phyloP scores from a whole-genome alignment of 371 early-diverging fungal genomes.

The Saksenaea vasiformis region DNA sequence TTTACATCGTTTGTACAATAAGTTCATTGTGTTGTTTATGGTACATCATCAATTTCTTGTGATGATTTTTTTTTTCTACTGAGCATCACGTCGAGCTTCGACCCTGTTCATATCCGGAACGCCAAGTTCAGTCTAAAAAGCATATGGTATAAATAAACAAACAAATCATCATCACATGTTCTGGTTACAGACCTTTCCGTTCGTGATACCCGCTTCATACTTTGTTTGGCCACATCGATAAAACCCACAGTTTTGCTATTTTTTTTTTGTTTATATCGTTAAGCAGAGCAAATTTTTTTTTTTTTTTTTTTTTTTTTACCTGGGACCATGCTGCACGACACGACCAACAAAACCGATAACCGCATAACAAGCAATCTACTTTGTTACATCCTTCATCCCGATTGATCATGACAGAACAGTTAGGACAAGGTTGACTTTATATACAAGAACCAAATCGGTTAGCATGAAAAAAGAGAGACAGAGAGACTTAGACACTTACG shows the following conservation, averaged over 20 bases:
- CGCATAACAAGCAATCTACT: constrained; percentile 76
- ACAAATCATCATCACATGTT: background rate
- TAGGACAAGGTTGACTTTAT: constrained; percentile 69
- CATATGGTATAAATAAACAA: background rate
- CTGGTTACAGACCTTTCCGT: background rate
- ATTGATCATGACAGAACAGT: constrained; percentile 72
- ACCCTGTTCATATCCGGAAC: constrained; percentile 45
- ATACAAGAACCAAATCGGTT: too few species aligned
- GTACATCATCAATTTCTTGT: background rate
- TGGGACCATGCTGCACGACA: constrained; percentile 49
- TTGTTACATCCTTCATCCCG: constrained; percentile 82
- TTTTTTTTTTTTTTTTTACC: constrained; percentile 14
- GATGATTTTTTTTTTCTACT: background rate
- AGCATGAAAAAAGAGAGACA: constrained; percentile 4
- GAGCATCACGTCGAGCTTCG: constrained; percentile 23
- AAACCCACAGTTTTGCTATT: constrained; percentile 42
- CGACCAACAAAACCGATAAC: constrained; percentile 73
- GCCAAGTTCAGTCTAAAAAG: constrained; percentile 38
- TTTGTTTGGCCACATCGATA: constrained; percentile 32
- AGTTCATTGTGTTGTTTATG: background rate
- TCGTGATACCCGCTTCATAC: constrained; percentile 5
- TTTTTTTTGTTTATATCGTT: background rate
- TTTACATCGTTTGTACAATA: background rate
- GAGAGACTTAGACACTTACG: constrained; percentile 23
- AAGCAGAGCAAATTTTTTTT: background rate